Percentiles rank a stretch among this genome's conserved stretches.
Conservation (phyloP, 2,329 filamentous ascomycete genomes). For the Pyricularia sp. region DNA sequence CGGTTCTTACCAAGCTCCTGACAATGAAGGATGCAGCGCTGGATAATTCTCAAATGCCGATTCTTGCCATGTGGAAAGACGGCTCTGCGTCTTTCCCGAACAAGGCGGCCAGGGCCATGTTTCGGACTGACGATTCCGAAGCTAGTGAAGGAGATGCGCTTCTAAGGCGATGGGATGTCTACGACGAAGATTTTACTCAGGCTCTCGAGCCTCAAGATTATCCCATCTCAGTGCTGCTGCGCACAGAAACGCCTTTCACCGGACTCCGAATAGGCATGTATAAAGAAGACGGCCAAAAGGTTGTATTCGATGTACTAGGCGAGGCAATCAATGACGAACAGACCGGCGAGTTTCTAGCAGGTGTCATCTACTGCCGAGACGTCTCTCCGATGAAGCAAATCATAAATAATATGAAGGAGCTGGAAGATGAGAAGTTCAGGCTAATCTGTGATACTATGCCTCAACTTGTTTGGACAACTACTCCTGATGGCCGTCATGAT, state of each 20-base stretch:
- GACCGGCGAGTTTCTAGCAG: constrained; percentile 64
- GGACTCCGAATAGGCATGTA: constrained; percentile 55
- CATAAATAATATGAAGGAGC: constrained; percentile 58
- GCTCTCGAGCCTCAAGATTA: constrained; percentile 49
- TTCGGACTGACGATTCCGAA: constrained; percentile 31
- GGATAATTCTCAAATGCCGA: constrained; percentile 65
- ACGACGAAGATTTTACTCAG: constrained; percentile 55
- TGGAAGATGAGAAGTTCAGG: constrained; percentile 66
- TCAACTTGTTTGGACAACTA: constrained; percentile 66
- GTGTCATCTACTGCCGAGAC: constrained; percentile 62
- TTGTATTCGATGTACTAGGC: constrained; percentile 57
- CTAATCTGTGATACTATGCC: constrained; percentile 68
- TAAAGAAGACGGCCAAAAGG: constrained; percentile 37
- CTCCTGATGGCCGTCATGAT: constrained; percentile 54
- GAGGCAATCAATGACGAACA: constrained; percentile 58
- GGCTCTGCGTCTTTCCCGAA: constrained; percentile 67
- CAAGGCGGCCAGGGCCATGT: constrained; percentile 48
- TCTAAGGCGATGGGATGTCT: constrained; percentile 50
- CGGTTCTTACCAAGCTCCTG: constrained; percentile 62
- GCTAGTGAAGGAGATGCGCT: constrained; percentile 43
- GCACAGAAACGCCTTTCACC: constrained; percentile 49
- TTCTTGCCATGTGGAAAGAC: constrained; percentile 75
- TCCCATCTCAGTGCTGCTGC: constrained; percentile 56
- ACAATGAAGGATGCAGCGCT: constrained; percentile 70
- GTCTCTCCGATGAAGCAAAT: constrained; percentile 61